phyloP scores from a whole-genome alignment of 164 flowering plant genomes.

The Amborella trichopoda region DNA sequence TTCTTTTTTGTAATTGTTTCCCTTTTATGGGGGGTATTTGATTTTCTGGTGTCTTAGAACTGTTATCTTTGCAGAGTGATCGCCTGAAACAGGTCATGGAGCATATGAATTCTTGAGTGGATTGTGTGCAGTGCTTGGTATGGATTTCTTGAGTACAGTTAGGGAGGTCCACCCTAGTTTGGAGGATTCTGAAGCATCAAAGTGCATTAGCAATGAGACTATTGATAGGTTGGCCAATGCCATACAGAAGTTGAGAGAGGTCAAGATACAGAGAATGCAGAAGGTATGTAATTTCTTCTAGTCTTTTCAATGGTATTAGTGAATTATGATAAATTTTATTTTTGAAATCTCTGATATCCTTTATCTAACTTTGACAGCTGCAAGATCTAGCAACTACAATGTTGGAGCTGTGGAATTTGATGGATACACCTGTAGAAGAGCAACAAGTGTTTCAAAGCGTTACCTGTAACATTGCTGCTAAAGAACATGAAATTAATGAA shows the following conservation, averaged over 20 bases:
- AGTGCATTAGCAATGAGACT: conserved; percentile 33
- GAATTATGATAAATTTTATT: background rate
- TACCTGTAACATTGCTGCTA: conserved; percentile 57
- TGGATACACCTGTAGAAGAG: conserved; percentile 82
- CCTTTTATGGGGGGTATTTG: too few species aligned
- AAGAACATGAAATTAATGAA: conserved; percentile 55
- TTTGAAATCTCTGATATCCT: conserved; percentile 3
- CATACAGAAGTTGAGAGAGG: conserved; percentile 30
- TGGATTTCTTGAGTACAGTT: conserved; percentile 45
- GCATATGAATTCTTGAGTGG: conserved; percentile 28
- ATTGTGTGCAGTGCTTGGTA: conserved; percentile 60
- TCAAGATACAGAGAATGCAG: conserved; percentile 53
- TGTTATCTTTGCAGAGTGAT: too few species aligned
- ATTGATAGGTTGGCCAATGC: conserved; percentile 29
- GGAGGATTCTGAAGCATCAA: conserved; percentile 28
- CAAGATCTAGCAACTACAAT: conserved; percentile 52
- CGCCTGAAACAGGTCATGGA: conserved; percentile 52
- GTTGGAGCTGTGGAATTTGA: conserved; percentile 20
- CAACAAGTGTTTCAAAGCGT: conserved; percentile 63
- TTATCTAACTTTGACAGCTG: conserved; percentile 29
- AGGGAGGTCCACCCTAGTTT: conserved; percentile 44
- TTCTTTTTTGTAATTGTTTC: too few species aligned
- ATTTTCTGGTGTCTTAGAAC: too few species aligned
- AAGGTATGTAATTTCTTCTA: conserved; percentile 22
- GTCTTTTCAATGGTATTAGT: background rate